phyloP scores from a whole-genome alignment of 352 stramenopile genomes.

The Ophiocytium majus region DNA sequence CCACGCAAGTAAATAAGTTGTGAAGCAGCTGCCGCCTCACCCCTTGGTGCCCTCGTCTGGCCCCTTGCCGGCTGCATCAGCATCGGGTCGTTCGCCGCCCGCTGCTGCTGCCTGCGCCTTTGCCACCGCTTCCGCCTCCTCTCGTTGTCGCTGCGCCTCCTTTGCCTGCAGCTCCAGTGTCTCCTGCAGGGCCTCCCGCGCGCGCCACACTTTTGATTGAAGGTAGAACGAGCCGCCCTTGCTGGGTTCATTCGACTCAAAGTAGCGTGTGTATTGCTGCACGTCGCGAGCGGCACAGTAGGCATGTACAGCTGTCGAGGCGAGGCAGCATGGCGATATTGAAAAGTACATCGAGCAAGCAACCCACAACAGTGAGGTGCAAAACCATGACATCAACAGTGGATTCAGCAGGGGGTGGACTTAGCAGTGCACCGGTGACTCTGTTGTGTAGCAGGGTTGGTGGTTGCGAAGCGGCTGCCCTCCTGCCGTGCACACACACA shows the following conservation, averaged over 20 bases:
- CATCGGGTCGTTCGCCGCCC: not conserved
- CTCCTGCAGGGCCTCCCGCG: constrained; percentile 75
- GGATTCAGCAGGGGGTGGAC: too few species aligned
- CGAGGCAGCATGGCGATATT: too few species aligned
- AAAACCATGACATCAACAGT: too few species aligned
- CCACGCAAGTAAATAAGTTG: too few species aligned
- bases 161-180: constrained; percentile 41
- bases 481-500: constrained; percentile 13
- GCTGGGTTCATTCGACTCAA: constrained; percentile 67
- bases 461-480: too few species aligned
- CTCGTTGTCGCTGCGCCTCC: not conserved
- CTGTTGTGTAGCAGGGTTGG: too few species aligned
- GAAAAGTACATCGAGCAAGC: too few species aligned
- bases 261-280: constrained; percentile 54
- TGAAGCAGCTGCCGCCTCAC: too few species aligned
- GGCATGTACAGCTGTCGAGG: too few species aligned
- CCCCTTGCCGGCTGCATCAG: not conserved
- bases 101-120: not conserved
- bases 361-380: too few species aligned
- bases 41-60: too few species aligned
- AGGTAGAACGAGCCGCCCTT: constrained; percentile 86
- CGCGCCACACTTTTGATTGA: constrained; percentile 84
- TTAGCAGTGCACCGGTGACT: too few species aligned
- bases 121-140: not conserved
- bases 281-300: not conserved